Conservation (phyloP, 345 rosid genomes). For the Citrus maxima region DNA sequence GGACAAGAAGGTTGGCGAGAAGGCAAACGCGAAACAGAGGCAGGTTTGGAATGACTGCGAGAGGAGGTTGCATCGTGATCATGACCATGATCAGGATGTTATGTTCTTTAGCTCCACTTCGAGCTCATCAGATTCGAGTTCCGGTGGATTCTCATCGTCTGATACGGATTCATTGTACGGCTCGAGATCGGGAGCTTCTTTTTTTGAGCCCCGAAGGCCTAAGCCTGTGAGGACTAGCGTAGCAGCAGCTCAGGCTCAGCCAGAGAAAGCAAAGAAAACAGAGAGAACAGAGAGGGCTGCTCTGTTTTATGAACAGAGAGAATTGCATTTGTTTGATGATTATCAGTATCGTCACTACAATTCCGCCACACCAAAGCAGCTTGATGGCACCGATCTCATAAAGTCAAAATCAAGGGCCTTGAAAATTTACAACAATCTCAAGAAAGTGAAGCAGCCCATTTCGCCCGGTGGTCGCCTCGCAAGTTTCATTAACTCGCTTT, state of each 20-base stretch:
- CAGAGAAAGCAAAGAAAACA: constrained; percentile 13
- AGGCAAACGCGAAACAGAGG: constrained; percentile 9
- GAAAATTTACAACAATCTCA: constrained; percentile 54
- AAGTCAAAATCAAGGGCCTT: constrained; percentile 56
- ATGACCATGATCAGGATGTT: constrained; percentile 45
- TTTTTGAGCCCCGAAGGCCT: constrained; percentile 33
- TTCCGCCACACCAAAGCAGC: constrained; percentile 30
- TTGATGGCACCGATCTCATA: constrained; percentile 32
- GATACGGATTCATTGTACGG: constrained; percentile 59
- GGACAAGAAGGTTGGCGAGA: constrained; percentile 34
- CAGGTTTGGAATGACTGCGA: constrained; percentile 19
- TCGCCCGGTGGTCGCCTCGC: constrained; percentile 74
- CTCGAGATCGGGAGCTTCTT: constrained; percentile 35
- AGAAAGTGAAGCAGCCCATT: constrained; percentile 79
- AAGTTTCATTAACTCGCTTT: constrained; percentile 70
- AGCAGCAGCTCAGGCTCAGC: constrained; percentile 15
- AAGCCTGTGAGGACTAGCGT: constrained; percentile 42
- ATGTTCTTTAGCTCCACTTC: constrained; percentile 63
- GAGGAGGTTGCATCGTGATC: constrained; percentile 26
- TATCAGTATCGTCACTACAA: constrained; percentile 16
- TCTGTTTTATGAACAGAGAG: constrained; percentile 51
- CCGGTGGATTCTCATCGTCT: constrained; percentile 73
- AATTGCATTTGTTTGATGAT: constrained; percentile 24
- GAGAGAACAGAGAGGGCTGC: constrained; percentile 36
- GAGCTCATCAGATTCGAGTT: constrained; percentile 76